A percentile compares a stretch with the other conserved stretches of the same genome.
phyloP scores from a whole-genome alignment of 495 filamentous ascomycete genomes.

The Xylaria acuta region DNA sequence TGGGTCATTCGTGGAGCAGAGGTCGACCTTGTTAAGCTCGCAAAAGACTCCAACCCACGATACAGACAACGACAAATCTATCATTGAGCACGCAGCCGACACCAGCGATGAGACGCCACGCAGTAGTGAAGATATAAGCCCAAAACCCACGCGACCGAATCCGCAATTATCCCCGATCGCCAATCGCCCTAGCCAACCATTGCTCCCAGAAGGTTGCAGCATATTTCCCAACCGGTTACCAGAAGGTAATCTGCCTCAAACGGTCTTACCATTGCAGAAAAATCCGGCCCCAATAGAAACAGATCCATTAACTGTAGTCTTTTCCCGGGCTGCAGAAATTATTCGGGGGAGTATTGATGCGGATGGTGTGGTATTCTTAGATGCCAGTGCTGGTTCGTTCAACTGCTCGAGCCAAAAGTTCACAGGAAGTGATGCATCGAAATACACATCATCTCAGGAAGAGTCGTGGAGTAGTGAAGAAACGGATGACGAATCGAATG shows the following conservation, averaged over 20 bases:
- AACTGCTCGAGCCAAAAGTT: background rate
- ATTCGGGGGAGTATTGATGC: constrained; percentile 58
- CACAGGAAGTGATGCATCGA: constrained; percentile 6
- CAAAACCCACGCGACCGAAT: background rate
- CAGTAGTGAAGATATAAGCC: background rate
- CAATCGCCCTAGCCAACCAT: background rate
- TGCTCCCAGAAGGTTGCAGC: background rate
- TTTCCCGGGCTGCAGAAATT: constrained; percentile 54
- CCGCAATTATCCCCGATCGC: background rate
- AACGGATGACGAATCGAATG: background rate
- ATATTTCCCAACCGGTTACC: background rate
- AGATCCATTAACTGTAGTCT: constrained; percentile 32
- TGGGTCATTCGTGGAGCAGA: constrained; percentile 68
- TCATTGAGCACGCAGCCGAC: background rate
- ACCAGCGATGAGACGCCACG: background rate
- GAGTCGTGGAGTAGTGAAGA: constrained; percentile 20
- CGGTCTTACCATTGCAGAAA: background rate
- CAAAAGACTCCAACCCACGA: background rate
- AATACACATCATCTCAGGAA: constrained; percentile 6
- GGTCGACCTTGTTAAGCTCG: constrained; percentile 29
- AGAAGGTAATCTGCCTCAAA: background rate
- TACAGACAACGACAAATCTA: background rate
- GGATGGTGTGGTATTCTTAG: constrained; percentile 60
- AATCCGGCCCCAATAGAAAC: constrained; percentile 8
- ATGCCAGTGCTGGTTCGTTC: constrained; percentile 49